These are phyloP conservation scores for Serpula lacrymans DNA, from an alignment of 768 basidiomycete genomes.

Conservation along the genomic window DNA sequence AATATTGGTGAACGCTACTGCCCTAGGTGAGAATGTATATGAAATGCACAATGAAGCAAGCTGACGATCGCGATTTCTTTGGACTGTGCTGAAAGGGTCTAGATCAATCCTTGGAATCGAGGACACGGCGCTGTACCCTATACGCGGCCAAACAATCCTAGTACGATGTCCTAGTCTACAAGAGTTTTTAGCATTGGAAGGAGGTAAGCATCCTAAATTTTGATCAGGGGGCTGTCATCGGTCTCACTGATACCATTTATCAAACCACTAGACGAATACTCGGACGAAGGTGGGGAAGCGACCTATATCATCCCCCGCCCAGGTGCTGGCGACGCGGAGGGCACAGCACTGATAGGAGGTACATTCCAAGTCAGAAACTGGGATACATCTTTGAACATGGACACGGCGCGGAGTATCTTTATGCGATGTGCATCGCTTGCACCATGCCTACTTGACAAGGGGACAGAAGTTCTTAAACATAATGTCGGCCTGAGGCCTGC, in stretches of 20 bases:
- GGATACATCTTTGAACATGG: constrained; percentile 46
- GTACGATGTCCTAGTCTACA: constrained; percentile 64
- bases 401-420: constrained; percentile 42
- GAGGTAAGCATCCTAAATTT: constrained; percentile 18
- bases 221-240: not conserved
- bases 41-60: not conserved
- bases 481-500: constrained; percentile 60
- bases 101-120: constrained; percentile 77
- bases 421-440: constrained; percentile 38
- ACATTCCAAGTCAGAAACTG: constrained; percentile 48
- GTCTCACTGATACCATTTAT: not conserved
- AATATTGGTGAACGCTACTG: constrained; percentile 55
- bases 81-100: constrained; percentile 41
- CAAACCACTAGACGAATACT: constrained; percentile 16
- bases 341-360: constrained; percentile 52
- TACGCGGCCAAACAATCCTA: constrained; percentile 82
- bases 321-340: constrained; percentile 35
- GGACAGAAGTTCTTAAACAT: constrained; percentile 44
- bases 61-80: not conserved
- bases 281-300: constrained; percentile 21
- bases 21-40: constrained; percentile 41
- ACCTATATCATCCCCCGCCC: constrained; percentile 67
- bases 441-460: constrained; percentile 30
- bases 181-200: constrained; percentile 25
- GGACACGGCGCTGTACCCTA: constrained; percentile 69